Evolutionary conservation across 2,329 filamentous ascomycete genomes (phyloP).

Genomic region (Ophiocordyceps camponoti-saundersi): DNA sequence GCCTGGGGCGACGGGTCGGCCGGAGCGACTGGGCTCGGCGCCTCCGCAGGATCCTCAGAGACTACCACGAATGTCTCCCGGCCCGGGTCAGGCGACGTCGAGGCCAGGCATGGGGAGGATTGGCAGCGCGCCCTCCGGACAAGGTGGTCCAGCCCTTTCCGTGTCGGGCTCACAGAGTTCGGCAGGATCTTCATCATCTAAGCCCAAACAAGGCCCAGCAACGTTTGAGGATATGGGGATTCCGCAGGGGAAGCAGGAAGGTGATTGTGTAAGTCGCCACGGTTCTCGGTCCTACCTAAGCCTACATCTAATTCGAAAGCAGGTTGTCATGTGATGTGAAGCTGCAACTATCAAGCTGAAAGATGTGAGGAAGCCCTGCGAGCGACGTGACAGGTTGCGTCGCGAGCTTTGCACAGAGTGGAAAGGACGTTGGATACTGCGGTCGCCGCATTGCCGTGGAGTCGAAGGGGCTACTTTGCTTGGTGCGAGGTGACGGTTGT

Average conservation of each 20-base stretch:
- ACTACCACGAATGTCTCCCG: constrained; percentile 6
- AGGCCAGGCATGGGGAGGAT: constrained; percentile 13
- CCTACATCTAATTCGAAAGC: background rate
- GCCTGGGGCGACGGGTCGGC: constrained; percentile 13
- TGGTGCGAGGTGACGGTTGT: background rate
- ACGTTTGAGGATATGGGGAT: constrained; percentile 99
- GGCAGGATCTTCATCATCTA: constrained; percentile 13
- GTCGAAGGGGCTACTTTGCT: background rate
- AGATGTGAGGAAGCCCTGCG: background rate
- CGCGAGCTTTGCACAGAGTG: background rate
- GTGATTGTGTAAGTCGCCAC: constrained; percentile 63
- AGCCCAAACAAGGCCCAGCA: constrained; percentile 59
- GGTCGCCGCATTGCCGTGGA: background rate
- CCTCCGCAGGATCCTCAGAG: constrained; percentile 8
- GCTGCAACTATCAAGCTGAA: background rate
- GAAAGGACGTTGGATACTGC: background rate
- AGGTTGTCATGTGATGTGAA: constrained; percentile 10
- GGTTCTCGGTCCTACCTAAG: background rate
- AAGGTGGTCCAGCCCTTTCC: constrained; percentile 5
- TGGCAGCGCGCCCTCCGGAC: constrained; percentile 20
- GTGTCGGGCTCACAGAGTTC: constrained; percentile 12
- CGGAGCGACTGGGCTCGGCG: constrained; percentile 16
- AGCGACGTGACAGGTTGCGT: background rate
- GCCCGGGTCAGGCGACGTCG: constrained; percentile 7
- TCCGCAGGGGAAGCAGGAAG: constrained; percentile 64